Percentiles rank a stretch among this genome's conserved stretches.
Conservation (phyloP, 768 basidiomycete genomes). For the Mycena floridula region DNA sequence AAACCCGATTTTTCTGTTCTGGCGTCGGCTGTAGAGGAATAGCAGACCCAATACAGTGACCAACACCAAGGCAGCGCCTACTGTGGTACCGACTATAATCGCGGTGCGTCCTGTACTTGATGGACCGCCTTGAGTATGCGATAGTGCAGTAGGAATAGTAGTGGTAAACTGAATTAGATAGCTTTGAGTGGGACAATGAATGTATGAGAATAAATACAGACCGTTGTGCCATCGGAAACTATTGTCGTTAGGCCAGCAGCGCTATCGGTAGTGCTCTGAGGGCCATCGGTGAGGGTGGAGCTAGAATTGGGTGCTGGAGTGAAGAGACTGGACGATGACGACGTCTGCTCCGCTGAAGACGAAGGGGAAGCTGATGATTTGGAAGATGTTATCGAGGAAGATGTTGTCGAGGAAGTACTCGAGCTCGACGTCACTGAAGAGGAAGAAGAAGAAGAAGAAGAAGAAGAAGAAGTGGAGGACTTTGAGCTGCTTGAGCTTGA, state of each 20-base stretch:
- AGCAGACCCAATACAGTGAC: conserved; percentile 24
- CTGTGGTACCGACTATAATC: conserved; percentile 37
- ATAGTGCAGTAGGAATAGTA: too few species aligned
- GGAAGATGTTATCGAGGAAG: conserved; percentile 10
- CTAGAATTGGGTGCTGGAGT: not conserved
- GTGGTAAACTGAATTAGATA: too few species aligned
- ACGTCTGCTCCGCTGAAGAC: not conserved
- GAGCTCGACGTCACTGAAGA: conserved; percentile 3
- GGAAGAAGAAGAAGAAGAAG: conserved; percentile 10
- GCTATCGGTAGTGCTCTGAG: not conserved
- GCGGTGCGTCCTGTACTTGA: conserved; percentile 17
- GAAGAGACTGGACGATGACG: not conserved
- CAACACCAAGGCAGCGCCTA: conserved; percentile 29
- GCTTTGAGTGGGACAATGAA: too few species aligned
- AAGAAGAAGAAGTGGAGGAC: conserved; percentile 8
- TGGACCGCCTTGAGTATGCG: too few species aligned
- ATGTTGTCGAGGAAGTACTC: conserved; percentile 4
- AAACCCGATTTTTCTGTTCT: conserved; percentile 25
- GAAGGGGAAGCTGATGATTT: conserved; percentile 5
- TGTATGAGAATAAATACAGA: too few species aligned
- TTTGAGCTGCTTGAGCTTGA: not conserved
- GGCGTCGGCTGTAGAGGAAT: conserved; percentile 31
- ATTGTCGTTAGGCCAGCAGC: not conserved
- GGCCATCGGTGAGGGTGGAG: not conserved
- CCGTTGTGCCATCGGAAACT: conserved; percentile 1